A percentile compares a stretch with the other conserved stretches of the same genome.
Evolutionary conservation across 208 protist species (phyloP).

Genomic region (Acanthamoeba royreba): DNA sequence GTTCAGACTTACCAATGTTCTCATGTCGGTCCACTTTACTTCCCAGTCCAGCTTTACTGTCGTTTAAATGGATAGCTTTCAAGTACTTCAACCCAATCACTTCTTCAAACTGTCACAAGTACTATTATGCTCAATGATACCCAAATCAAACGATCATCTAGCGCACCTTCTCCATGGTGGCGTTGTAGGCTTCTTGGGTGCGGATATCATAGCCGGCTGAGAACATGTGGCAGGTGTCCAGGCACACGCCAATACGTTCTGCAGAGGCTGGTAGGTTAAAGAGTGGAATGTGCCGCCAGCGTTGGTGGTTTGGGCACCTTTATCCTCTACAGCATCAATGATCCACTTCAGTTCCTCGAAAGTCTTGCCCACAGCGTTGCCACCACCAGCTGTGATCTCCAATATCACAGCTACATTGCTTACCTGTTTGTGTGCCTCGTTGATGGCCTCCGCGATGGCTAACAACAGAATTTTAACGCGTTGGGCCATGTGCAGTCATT

Average conservation of each 20-base stretch:
- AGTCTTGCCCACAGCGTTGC: constrained; percentile 49
- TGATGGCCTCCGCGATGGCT: constrained; percentile 55
- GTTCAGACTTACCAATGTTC: not conserved
- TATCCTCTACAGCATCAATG: constrained; percentile 58
- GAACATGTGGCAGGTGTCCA: constrained; percentile 75
- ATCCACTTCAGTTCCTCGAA: constrained; percentile 67
- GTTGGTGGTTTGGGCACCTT: too few species aligned
- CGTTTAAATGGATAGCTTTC: constrained; percentile 66
- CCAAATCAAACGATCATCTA: too few species aligned
- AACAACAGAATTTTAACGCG: not conserved
- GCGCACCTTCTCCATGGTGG: not conserved
- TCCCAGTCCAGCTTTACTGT: constrained; percentile 48
- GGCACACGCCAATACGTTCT: constrained; percentile 63
- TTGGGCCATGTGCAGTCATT: too few species aligned
- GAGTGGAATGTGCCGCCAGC: too few species aligned
- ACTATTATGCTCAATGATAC: too few species aligned
- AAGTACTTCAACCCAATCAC: constrained; percentile 70
- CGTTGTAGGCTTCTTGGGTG: constrained; percentile 4
- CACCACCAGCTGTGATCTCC: constrained; percentile 62
- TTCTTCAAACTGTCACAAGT: constrained; percentile 57
- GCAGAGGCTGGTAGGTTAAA: not conserved
- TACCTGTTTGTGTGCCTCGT: constrained; percentile 27
- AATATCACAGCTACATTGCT: constrained; percentile 42
- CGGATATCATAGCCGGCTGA: constrained; percentile 66
- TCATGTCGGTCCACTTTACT: constrained; percentile 57